Evolutionary conservation across 1,284 basidiomycete genomes (phyloP).

Genomic region (Austroboletus niveus): DNA sequence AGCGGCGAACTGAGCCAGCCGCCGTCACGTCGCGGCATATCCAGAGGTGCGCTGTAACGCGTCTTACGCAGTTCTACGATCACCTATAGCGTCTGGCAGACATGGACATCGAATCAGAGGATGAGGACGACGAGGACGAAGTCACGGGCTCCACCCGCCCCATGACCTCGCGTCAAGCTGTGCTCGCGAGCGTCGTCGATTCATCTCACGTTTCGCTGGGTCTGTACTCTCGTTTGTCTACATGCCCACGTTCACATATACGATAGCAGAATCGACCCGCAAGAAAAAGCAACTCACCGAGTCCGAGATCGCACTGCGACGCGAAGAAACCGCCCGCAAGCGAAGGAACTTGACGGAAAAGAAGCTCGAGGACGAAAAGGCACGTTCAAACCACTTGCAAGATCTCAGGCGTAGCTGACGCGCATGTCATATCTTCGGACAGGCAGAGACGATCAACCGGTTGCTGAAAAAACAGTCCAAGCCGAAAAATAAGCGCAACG

Average conservation of each 20-base stretch:
- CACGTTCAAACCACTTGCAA: constrained; percentile 22
- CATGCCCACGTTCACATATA: not conserved
- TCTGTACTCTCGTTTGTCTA: not conserved
- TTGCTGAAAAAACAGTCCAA: constrained; percentile 85
- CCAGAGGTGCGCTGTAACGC: constrained; percentile 24
- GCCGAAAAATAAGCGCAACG: constrained; percentile 62
- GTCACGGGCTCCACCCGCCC: constrained; percentile 40
- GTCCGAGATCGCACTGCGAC: constrained; percentile 74
- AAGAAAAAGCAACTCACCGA: constrained; percentile 83
- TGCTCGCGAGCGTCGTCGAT: constrained; percentile 63
- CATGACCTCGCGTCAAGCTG: constrained; percentile 73
- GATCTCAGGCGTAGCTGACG: not conserved
- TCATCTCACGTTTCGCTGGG: constrained; percentile 57
- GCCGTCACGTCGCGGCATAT: constrained; percentile 28
- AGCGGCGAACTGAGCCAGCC: constrained; percentile 32
- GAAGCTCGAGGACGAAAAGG: constrained; percentile 92
- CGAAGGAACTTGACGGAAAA: constrained; percentile 85
- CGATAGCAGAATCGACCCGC: constrained; percentile 46
- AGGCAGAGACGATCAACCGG: constrained; percentile 88
- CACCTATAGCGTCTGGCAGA: constrained; percentile 23
- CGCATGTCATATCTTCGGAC: not conserved
- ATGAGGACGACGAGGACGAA: constrained; percentile 41
- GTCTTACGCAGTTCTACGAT: not conserved
- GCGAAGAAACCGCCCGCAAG: constrained; percentile 85
- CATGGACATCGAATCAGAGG: constrained; percentile 59